Evolutionary conservation across 257 asterid species (phyloP), one percentile per base, ranked within the genome.

Genomic region (Ocimum tenuiflorum): DNA sequence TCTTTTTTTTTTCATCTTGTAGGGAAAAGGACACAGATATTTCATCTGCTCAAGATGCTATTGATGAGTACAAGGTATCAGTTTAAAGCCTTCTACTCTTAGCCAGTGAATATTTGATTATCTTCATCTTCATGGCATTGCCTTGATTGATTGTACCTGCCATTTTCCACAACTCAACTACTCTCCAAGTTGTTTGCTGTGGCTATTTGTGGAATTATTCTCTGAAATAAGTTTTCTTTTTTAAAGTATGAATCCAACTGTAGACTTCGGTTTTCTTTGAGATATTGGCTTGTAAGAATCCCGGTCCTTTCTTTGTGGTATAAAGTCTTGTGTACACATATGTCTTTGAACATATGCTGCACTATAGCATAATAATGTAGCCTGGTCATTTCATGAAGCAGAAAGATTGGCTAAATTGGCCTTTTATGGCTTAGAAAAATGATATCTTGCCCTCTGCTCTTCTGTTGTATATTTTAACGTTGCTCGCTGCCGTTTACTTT

Each of bases 21-120:
- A 94, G 99, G 99, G 99, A 94, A 77, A 88, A 88, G 81, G 99
- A 90, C 61, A 76, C 61, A 38, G 94, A 86, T 80, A 90, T 94
- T 80, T 69, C 92, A 4, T 90, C 88, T 83, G 95, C 94, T 64
- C 99, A 90, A 71, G 96, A 94, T 83, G 88, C 95, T 46, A 90
- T 94, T 48, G 99, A 94, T 71, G 99, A 94, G 78, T 88, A 75
- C 83, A 94, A 90, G 97, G 99, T 90, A 79, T 63, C 54, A 51
- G 50, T 76, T 73, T 39, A 18, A 63, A 33, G 4, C 46, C 56
- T 17, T 68, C 6, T 27, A 27, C 31, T 27, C 31, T 27, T 27
- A 27, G n/a, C 31, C 33, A 7, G 43, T 72, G 31, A 62, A 33
- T 39, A 52, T 48, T 48, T 57, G 41, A 46, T 60, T 50, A 63